phyloP scores from a whole-genome alignment of 306 rosid species.

The Glycyrrhiza uralensis region DNA sequence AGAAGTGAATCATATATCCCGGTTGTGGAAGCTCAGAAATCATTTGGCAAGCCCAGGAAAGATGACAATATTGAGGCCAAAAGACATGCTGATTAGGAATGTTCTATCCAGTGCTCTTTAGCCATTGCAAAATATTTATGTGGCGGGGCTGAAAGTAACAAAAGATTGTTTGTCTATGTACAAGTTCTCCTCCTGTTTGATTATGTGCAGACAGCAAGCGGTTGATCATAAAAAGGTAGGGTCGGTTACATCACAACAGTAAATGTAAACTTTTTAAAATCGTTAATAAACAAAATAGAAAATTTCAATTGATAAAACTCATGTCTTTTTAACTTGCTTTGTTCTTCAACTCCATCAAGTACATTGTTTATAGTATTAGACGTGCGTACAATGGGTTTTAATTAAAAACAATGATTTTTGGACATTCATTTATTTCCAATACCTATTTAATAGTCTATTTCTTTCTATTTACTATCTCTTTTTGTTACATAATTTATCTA shows the following conservation, averaged over 20 bases:
- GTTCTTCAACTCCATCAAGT: not conserved
- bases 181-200: conserved; percentile 20
- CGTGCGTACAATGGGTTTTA: no score
- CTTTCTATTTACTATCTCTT: no score
- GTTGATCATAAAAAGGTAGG: not conserved
- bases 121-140: not conserved
- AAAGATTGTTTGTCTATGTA: not conserved
- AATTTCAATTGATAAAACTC: not conserved
- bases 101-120: not conserved
- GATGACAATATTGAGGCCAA: conserved; percentile 49
- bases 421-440: no score
- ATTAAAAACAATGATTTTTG: no score
- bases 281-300: not conserved
- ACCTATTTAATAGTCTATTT: no score
- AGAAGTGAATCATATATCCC: conserved; percentile 55
- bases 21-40: conserved; percentile 50
- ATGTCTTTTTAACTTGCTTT: not conserved
- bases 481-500: no score
- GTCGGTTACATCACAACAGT: not conserved
- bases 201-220: conserved; percentile 13
- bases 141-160: not conserved
- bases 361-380: no score
- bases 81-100: conserved; percentile 40
- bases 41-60: conserved; percentile 50
- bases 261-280: not conserved